Evolutionary conservation across 331 rosid genomes (phyloP).

Genomic region (Acacia pycnantha): DNA sequence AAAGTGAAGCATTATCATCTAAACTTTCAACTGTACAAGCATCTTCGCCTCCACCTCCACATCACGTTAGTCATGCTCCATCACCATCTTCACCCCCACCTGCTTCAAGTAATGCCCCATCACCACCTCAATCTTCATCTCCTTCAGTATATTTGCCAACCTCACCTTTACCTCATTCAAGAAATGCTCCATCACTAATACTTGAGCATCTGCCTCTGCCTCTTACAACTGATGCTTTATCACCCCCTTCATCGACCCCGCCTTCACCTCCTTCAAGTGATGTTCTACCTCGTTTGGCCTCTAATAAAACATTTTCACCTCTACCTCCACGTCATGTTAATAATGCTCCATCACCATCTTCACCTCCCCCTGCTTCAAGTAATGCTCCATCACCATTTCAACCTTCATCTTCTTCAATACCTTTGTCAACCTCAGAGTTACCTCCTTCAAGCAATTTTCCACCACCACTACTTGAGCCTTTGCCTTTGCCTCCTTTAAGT

Average conservation of each 20-base stretch:
- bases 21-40: constrained; percentile 17
- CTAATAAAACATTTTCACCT: not conserved
- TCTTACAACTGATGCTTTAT: not conserved
- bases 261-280: not conserved
- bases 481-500: not conserved
- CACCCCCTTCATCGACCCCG: not conserved
- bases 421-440: not conserved
- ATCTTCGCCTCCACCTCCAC: not conserved
- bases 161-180: not conserved
- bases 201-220: not conserved
- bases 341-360: not conserved
- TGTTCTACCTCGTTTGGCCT: not conserved
- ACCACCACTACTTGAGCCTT: not conserved
- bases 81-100: constrained; percentile 2
- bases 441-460: not conserved
- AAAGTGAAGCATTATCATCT: constrained; percentile 14
- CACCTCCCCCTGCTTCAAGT: too few relatives aligned
- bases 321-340: not conserved
- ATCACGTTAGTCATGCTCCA: not conserved
- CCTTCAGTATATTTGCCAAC: not conserved
- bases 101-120: not conserved
- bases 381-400: not conserved
- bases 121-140: not conserved
- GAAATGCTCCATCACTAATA: not conserved
- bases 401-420: not conserved